Evolutionary conservation across 1,284 basidiomycete genomes (phyloP), one percentile per base, ranked within the genome.

Genomic region (Trichosporon ovoides): DNA sequence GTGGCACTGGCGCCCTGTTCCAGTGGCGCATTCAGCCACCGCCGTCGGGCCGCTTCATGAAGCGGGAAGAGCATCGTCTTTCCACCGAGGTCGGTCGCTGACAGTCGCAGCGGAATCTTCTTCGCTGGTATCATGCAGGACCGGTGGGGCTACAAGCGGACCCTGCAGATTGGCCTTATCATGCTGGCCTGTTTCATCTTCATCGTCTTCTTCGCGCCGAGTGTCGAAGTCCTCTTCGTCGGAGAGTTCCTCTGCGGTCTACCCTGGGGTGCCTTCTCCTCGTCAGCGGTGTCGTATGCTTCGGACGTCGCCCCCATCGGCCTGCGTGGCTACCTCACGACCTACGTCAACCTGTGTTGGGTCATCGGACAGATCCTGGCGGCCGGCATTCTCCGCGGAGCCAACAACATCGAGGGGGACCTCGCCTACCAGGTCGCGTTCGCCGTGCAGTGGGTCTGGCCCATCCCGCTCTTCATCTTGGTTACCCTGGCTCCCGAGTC

Each of bases 331-430:
- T 67, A 68, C 53, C 56, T 67, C 12, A 71, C 69, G 11, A 66
- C 66, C 19, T 69, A 66, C 53, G 78, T 81, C 65, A 80, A 80
- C 70, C 67, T 80, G 28, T 81, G 80, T 68, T 81, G 80, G 80
- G 80, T 77, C 31, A 68, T 78, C 31, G 78, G 78, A 11, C 67
- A 69, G 53, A 49, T 61, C 13, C 31, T 61, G 38, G 60, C 51
- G 19, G 57, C 56, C 9, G 60, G 56, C n/a, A 56, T 61, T n/a
- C 65, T 78, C 43, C 59, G 54, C 52, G 66, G 49, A 14, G 40
- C 46, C 24, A 52, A 53, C 52, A n/a, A 24, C 18, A 37, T 51
- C 22, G 20, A 51, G 37, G 62, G 59, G 52, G 53, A 70, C 51
- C 76, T 70, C 70, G 71, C 67, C 2, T 77, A 68, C 62, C 63